phyloP scores from a whole-genome alignment of 2,329 filamentous ascomycete species.

The Fusarium nodosum region DNA sequence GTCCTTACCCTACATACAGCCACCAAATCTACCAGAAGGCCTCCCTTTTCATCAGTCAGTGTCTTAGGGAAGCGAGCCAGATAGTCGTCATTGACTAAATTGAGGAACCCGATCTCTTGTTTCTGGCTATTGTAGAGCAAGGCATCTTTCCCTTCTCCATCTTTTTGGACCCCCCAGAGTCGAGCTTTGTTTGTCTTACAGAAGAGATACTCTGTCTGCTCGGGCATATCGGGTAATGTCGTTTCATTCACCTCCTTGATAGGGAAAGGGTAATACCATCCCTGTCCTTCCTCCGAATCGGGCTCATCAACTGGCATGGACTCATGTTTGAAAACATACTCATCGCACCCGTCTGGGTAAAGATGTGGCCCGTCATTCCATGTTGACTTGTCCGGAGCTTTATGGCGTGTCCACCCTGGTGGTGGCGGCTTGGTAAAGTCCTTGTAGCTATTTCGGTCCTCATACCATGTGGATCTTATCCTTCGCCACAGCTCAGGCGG shows the following conservation, averaged over 20 bases:
- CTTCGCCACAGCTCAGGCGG: background rate
- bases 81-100: background rate
- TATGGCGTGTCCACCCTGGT: constrained; percentile 16
- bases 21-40: background rate
- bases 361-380: background rate
- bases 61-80: background rate
- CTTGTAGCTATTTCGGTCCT: constrained; percentile 12
- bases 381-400: background rate
- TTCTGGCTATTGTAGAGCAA: background rate
- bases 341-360: constrained; percentile 10
- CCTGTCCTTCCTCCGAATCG: rapidly evolving
- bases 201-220: constrained; percentile 28
- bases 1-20: constrained; percentile 2
- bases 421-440: constrained; percentile 3
- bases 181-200: constrained; percentile 11
- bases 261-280: constrained; percentile 28
- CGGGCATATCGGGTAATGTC: constrained; percentile 8
- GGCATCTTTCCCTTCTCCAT: background rate
- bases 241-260: constrained; percentile 7
- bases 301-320: no score
- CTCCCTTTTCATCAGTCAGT: rapidly evolving
- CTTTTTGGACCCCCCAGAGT: background rate
- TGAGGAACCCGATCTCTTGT: background rate
- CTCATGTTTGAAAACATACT: constrained; percentile 8
- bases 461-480: constrained; percentile 16